A percentile compares a stretch with the other conserved stretches of the same genome.
phyloP scores from a whole-genome alignment of 2,329 filamentous ascomycete genomes.

The Sporothrix humicola region DNA sequence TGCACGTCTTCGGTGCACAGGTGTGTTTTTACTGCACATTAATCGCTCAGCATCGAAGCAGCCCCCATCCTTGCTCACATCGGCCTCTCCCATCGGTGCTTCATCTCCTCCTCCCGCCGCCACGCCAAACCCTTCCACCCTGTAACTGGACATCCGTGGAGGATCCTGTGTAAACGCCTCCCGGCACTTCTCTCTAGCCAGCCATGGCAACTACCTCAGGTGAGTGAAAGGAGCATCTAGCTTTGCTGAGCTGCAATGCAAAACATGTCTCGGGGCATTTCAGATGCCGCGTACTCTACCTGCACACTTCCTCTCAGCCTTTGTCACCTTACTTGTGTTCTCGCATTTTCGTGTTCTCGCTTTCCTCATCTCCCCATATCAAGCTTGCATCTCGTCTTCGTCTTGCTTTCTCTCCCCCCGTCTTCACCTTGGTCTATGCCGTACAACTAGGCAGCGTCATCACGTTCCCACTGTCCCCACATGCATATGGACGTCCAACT shows the following conservation, averaged over 20 bases:
- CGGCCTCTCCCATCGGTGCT: neutral
- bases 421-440: neutral
- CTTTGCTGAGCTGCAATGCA: conserved; percentile 25
- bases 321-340: neutral
- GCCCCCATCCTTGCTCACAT: neutral
- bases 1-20: neutral
- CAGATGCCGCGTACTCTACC: conserved; percentile 11
- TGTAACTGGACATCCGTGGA: conserved; percentile 24
- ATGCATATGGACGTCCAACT: neutral
- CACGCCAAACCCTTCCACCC: conserved; percentile 2
- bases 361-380: neutral
- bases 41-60: neutral
- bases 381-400: neutral
- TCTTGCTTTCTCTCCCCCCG: neutral
- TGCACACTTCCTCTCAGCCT: neutral
- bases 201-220: conserved; percentile 26
- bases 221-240: neutral
- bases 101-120: conserved; percentile 17
- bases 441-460: conserved; percentile 1
- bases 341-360: neutral
- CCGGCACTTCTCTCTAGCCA: conserved; percentile 18
- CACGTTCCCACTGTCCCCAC: neutral
- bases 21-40: neutral
- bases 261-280: conserved; percentile 29
- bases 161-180: conserved; percentile 19